These are phyloP conservation scores for Colletotrichum aenigma DNA, from an alignment of 2,329 filamentous ascomycete genomes.

Conservation along the genomic window DNA sequence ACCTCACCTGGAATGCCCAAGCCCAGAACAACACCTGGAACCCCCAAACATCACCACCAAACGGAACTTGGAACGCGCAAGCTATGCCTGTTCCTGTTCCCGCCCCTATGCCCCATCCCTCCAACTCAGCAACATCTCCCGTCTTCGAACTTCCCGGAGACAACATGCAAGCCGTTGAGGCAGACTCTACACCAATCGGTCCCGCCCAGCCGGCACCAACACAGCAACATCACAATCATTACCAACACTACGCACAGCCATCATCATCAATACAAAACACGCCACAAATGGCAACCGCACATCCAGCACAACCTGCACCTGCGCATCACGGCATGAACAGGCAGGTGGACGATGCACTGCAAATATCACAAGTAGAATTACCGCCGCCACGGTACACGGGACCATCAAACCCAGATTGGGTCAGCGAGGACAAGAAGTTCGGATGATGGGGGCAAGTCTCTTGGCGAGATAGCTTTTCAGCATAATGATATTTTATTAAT, in stretches of 20 bases:
- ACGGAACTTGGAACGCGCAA: slow-evolving; percentile 1
- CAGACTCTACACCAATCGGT: slow-evolving; percentile 14
- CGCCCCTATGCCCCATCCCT: not conserved
- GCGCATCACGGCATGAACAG: slow-evolving; percentile 4
- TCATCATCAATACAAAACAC: slow-evolving; percentile 13
- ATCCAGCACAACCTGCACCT: not conserved
- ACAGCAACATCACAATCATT: not conserved
- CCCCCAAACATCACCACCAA: not conserved
- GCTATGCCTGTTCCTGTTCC: not conserved
- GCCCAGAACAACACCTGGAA: not conserved
- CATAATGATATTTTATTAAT: slow-evolving; percentile 13
- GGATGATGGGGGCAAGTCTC: not conserved
- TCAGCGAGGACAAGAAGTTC: slow-evolving; percentile 12
- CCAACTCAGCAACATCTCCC: not conserved
- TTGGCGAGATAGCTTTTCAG: slow-evolving; percentile 17
- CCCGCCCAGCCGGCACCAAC: not conserved
- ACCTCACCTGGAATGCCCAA: not conserved
- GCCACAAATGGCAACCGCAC: not conserved
- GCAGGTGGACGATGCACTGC: slow-evolving; percentile 12
- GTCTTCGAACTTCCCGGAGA: slow-evolving; percentile 18
- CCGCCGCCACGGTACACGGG: slow-evolving; percentile 13
- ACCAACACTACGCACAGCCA: not conserved
- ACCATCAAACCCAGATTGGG: slow-evolving; percentile 3
- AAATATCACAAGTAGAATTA: slow-evolving; percentile 18
- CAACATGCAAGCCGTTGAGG: slow-evolving; percentile 7